These are phyloP conservation scores for Beauveria sp. DNA, from an alignment of 2,329 filamentous ascomycete genomes.

Conservation along the genomic window DNA sequence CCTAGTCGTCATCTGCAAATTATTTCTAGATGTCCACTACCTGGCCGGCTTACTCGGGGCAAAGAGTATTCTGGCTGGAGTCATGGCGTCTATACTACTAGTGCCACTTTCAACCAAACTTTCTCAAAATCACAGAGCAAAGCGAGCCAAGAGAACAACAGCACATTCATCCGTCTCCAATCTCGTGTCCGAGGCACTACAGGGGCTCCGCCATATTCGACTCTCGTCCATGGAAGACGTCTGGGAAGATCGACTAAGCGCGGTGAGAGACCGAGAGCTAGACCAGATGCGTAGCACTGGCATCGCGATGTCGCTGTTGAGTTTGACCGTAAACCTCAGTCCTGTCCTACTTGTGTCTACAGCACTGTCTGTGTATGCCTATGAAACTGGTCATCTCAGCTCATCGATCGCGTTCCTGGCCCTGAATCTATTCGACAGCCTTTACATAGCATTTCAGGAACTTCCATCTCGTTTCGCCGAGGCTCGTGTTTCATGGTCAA, in stretches of 20 bases:
- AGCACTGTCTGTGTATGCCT: constrained; percentile 8
- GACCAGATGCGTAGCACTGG: constrained; percentile 8
- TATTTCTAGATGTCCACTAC: background rate
- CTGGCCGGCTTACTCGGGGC: background rate
- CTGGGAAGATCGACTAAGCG: constrained; percentile 2
- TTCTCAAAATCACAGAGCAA: background rate
- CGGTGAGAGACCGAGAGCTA: background rate
- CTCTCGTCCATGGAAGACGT: constrained; percentile 10
- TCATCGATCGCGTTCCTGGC: constrained; percentile 11
- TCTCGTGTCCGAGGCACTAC: constrained; percentile 2
- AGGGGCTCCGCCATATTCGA: constrained; percentile 11
- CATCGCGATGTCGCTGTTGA: constrained; percentile 5
- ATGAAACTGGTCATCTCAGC: constrained; percentile 1
- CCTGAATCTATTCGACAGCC: constrained; percentile 9
- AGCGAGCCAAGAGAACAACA: background rate
- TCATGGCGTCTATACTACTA: background rate
- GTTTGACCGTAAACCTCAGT: constrained; percentile 1
- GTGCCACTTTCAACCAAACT: background rate
- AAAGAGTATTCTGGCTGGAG: background rate
- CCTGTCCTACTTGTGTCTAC: constrained; percentile 9
- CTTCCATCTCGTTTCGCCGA: background rate
- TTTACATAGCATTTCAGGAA: constrained; percentile 3
- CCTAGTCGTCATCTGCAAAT: background rate
- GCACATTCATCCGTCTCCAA: background rate
- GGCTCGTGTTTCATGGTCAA: constrained; percentile 9